Evolutionary conservation across 2,329 filamentous ascomycete species (phyloP).

Genomic region (Pseudogymnoascus sp.): DNA sequence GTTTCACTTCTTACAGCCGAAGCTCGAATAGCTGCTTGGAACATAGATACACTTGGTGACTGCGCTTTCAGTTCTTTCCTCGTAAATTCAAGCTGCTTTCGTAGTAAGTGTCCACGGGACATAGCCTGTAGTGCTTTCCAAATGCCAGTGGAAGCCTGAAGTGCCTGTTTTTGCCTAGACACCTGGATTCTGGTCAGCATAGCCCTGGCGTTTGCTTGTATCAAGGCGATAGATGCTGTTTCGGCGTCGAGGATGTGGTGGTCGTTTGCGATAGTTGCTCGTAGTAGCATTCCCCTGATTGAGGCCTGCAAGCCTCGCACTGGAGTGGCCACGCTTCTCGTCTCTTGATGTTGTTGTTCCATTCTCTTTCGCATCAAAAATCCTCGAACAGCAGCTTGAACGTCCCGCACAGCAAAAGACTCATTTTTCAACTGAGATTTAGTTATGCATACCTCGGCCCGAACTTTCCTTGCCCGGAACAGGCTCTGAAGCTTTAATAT

Average conservation of each 20-base stretch:
- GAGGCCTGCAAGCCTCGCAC: slow-evolving; percentile 59
- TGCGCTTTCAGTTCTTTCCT: slow-evolving; percentile 48
- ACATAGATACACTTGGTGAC: slow-evolving; percentile 26
- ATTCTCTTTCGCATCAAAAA: slow-evolving; percentile 57
- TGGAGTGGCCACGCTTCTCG: slow-evolving; percentile 43
- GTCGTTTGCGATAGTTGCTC: slow-evolving; percentile 48
- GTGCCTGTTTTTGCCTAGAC: slow-evolving; percentile 42
- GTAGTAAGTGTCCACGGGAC: slow-evolving; percentile 39
- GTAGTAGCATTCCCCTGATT: slow-evolving; percentile 59
- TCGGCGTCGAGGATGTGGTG: slow-evolving; percentile 27
- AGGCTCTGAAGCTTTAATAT: slow-evolving; percentile 78
- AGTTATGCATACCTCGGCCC: slow-evolving; percentile 50
- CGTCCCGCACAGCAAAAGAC: slow-evolving; percentile 56
- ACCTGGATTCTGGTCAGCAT: slow-evolving; percentile 52
- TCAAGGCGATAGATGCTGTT: slow-evolving; percentile 42
- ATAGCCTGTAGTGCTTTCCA: slow-evolving; percentile 43
- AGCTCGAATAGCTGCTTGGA: slow-evolving; percentile 40
- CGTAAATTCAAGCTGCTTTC: slow-evolving; percentile 39
- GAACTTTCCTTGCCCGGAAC: slow-evolving; percentile 61
- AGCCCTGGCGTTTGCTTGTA: slow-evolving; percentile 64
- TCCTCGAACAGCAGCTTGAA: slow-evolving; percentile 62
- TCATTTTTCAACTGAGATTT: slow-evolving; percentile 55
- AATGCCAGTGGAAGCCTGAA: slow-evolving; percentile 42
- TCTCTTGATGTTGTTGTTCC: slow-evolving; percentile 41
- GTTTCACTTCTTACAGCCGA: slow-evolving; percentile 48